A percentile compares a stretch with the other conserved stretches of the same genome.
phyloP scores from a whole-genome alignment of 2,329 filamentous ascomycete species.

The Colletotrichum kahawae region DNA sequence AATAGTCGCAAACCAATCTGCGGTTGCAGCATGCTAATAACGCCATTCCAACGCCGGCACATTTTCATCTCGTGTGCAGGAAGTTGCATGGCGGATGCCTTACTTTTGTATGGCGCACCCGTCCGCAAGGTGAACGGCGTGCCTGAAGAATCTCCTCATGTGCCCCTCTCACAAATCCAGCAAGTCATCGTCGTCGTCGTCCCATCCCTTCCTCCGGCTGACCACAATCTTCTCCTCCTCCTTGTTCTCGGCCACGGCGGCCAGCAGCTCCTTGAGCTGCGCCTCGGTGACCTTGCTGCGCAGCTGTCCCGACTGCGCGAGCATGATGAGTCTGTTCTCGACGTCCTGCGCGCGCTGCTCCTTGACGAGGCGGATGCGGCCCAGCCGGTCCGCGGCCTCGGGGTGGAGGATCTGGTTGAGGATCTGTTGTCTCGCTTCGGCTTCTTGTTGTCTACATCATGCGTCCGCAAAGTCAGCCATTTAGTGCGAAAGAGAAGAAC shows the following conservation, averaged over 20 bases:
- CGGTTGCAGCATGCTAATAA: constrained; percentile 12
- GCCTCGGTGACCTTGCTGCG: constrained; percentile 87
- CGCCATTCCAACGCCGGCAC: constrained; percentile 16
- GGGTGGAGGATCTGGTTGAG: constrained; percentile 94
- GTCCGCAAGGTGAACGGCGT: not conserved
- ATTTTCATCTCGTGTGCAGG: not conserved
- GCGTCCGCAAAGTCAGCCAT: not conserved
- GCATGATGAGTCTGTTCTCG: constrained; percentile 90
- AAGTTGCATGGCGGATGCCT: not conserved
- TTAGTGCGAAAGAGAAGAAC: not conserved
- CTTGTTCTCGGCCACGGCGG: constrained; percentile 80
- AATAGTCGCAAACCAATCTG: constrained; percentile 4
- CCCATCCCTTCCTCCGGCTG: constrained; percentile 79
- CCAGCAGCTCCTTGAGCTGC: constrained; percentile 90
- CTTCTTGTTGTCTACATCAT: constrained; percentile 47
- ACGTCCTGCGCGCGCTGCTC: constrained; percentile 87
- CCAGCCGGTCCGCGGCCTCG: constrained; percentile 89
- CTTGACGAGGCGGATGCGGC: constrained; percentile 95
- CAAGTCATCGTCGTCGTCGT: constrained; percentile 84
- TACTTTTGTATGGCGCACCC: not conserved
- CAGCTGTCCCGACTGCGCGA: constrained; percentile 87
- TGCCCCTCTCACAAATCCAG: constrained; percentile 58
- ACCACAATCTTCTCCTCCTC: constrained; percentile 88
- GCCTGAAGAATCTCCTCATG: not conserved
- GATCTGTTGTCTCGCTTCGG: constrained; percentile 77